Evolutionary conservation across 495 filamentous ascomycete species (phyloP), one percentile per base, ranked within the genome.

Genomic region (Hypoxylon fuscum): DNA sequence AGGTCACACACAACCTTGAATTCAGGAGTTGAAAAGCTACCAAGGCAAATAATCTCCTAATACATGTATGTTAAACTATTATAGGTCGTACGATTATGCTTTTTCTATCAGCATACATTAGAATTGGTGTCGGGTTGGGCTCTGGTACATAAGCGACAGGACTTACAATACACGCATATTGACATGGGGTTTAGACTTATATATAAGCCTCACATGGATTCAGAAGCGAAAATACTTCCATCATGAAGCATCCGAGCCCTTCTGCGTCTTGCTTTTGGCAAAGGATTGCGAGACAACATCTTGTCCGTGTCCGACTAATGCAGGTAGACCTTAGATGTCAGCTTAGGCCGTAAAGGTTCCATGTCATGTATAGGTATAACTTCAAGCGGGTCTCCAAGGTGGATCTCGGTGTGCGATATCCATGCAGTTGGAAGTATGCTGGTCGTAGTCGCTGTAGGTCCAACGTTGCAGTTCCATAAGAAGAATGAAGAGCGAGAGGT

Each of bases 81-180:
- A 12, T 10, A 34, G 31, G 25, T 27, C 8, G 25, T 27, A 8
- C 25, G 18, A 18, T 37, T 31, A 22, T 46, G 21, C 46, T 51
- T 54, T 50, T 47, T 37, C 15, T 40, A 31, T 22, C n/a, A n/a
- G n/a, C n/a, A n/a, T n/a, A n/a, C n/a, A n/a, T n/a, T n/a, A n/a
- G n/a, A 40, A 57, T 61, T 52, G 10, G 47, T 6, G 15, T 4
- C 47, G 47, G 52, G 34, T 7, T 15, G n/a, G 10, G 17, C 47
- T 31, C 57, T 57, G 52, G 3, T 51, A n/a, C 8, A 47, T 5
- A 32, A 65, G 18, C 31, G 21, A 65, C 60, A 55, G 51, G 50
- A 29, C 21, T n/a, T 23, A 11, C 21, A 32, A 34, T 41, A 12
- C 42, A 22, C 23, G 21, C 41, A 9, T 25, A n/a, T n/a, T n/a